Conservation (phyloP, 495 filamentous ascomycete genomes). For the Aspergillus bridgeri region DNA sequence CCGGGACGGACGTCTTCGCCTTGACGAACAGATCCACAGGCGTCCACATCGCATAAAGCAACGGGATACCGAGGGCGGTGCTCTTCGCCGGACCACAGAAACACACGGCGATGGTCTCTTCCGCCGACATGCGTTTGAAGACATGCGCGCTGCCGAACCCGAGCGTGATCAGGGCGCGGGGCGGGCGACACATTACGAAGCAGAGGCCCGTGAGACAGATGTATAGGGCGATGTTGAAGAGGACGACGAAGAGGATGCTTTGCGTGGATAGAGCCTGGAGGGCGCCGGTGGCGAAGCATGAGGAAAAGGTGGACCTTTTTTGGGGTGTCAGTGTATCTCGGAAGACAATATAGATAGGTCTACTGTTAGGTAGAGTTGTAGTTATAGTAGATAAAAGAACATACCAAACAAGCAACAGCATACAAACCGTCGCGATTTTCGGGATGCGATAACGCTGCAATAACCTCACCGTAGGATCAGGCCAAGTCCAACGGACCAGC, state of each 20-base stretch:
- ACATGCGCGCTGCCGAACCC: constrained; percentile 21
- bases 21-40: constrained; percentile 47
- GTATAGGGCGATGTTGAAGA: constrained; percentile 54
- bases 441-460: constrained; percentile 43
- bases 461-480: constrained; percentile 35
- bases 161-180: constrained; percentile 19
- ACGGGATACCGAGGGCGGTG: constrained; percentile 50
- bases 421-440: constrained; percentile 42
- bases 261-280: constrained; percentile 44
- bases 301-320: constrained; percentile 50
- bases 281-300: constrained; percentile 51
- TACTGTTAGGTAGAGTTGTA: neutral
- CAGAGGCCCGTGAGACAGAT: constrained; percentile 47
- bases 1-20: constrained; percentile 51
- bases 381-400: constrained; percentile 12
- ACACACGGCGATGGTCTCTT: constrained; percentile 52
- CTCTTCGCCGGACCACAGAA: constrained; percentile 58
- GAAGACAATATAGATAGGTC: neutral
- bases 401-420: constrained; percentile 51
- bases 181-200: constrained; percentile 46
- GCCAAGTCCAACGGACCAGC: constrained; percentile 45
- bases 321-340: neutral
- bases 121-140: constrained; percentile 39
- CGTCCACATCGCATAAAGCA: constrained; percentile 53
- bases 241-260: constrained; percentile 48